Evolutionary conservation across 2,329 filamentous ascomycete genomes (phyloP).

Genomic region (Colletotrichum tamarilloi): DNA sequence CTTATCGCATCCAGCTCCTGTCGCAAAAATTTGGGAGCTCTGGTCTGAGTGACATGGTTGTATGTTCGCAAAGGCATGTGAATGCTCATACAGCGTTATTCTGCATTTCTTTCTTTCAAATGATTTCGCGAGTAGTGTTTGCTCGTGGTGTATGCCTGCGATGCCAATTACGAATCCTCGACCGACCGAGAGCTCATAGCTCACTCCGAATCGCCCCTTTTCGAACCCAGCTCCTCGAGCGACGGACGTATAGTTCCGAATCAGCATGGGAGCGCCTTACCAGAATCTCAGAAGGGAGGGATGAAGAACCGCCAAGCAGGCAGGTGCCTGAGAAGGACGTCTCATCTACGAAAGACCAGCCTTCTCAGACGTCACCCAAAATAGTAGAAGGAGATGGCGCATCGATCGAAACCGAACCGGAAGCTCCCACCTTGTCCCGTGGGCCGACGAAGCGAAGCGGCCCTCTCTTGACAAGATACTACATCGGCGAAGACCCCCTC

Average conservation of each 20-base stretch:
- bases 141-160: conserved; percentile 47
- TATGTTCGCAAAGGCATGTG: not conserved
- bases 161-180: conserved; percentile 46
- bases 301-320: not conserved
- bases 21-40: conserved; percentile 34
- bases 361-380: not conserved
- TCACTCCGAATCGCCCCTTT: conserved; percentile 7
- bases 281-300: not conserved
- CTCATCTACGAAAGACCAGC: not conserved
- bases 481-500: not conserved
- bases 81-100: not conserved
- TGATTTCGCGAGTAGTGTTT: conserved; percentile 49
- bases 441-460: not conserved
- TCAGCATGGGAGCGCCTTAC: conserved; percentile 28
- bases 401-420: not conserved
- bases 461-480: not conserved
- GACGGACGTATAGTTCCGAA: conserved; percentile 23
- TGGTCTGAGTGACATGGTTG: not conserved
- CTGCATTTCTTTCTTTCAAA: conserved; percentile 38
- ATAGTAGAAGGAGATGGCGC: not conserved
- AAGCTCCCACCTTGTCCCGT: not conserved
- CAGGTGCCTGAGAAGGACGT: not conserved
- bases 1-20: conserved; percentile 31
- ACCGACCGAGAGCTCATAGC: conserved; percentile 21
- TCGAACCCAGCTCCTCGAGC: conserved; percentile 9